Evolutionary conservation across 345 rosid species (phyloP), one percentile per base, ranked within the genome.

Genomic region (Reutealis trisperma): DNA sequence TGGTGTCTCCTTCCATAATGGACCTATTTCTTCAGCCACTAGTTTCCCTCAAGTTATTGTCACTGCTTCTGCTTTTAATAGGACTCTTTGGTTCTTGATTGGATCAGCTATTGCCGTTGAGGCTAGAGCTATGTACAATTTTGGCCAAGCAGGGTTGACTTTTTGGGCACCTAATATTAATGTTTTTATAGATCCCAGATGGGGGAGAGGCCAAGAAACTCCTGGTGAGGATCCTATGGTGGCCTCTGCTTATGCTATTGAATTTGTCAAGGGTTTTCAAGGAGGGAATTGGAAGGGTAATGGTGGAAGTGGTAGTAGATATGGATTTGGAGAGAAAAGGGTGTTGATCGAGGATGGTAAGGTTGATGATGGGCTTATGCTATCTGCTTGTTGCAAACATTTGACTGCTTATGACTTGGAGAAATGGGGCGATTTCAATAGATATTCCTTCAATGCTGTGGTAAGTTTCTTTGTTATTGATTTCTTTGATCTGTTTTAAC

Each of bases 141-240:
- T 72, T 37, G 96, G 98, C 5, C 98, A 93, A 81, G 94, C 97
- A 64, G 97, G 97, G 84, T 82, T 95, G 89, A 91, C 97, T 1
- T 93, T 84, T 75, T 91, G 99, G 99, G 99, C 98, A 8, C 99
- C 99, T 1, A 92, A 89, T 80, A 79, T 95, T 52, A 95, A 93
- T 52, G 84, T 95, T 71, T 95, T 91, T 71, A 86, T 97, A 83
- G 98, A 95, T 68, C 99, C 97, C 42, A 90, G 99, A 68, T 93
- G 99, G 99, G 98, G 99, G 1, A 89, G 99, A 79, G 98, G 98
- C 70, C 99, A 95, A 78, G 98, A 95, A 83, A 93, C 93, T 82
- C 96, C 97, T 2, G 97, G 99, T 2, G 99, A 95, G 74, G 99
- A 95, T 85, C 99, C 99, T 1, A 82, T 83, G 86, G 90, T 92